Conservation (phyloP, 345 rosid genomes). For the Hypericum androsaemum region DNA sequence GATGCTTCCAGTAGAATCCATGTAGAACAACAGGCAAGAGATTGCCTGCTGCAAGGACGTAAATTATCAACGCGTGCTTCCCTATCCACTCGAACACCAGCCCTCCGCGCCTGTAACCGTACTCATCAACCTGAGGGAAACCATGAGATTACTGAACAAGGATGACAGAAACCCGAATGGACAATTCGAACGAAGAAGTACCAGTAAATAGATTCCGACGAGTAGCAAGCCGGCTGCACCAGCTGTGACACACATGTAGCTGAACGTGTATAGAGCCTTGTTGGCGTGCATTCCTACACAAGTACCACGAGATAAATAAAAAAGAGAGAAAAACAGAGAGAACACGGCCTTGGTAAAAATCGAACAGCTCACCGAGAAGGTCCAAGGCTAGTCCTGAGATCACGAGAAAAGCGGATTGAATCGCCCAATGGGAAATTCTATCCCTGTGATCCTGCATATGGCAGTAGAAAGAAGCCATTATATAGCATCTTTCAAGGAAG, state of each 20-base stretch:
- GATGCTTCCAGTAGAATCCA: conserved; percentile 73
- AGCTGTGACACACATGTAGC: conserved; percentile 67
- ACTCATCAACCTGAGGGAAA: conserved; percentile 44
- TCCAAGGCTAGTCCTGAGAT: conserved; percentile 44
- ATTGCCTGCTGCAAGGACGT: conserved; percentile 54
- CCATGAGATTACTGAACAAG: not conserved
- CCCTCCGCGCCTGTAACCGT: conserved; percentile 35
- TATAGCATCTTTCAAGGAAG: too few species aligned
- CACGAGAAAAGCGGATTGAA: conserved; percentile 43
- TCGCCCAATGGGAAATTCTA: conserved; percentile 48
- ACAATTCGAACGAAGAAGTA: too few species aligned
- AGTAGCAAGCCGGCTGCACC: conserved; percentile 73
- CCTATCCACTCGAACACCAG: conserved; percentile 75
- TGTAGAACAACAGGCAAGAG: conserved; percentile 50
- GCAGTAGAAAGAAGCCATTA: too few species aligned
- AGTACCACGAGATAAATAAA: too few species aligned
- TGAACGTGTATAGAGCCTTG: conserved; percentile 70
- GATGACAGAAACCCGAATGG: too few species aligned
- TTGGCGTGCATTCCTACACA: conserved; percentile 66
- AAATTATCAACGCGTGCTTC: conserved; percentile 59
- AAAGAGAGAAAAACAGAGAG: not conserved
- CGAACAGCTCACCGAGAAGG: conserved; percentile 36
- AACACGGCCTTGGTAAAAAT: too few species aligned
- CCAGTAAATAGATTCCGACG: conserved; percentile 55
- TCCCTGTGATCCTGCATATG: conserved; percentile 58